These are phyloP conservation scores for Gilbertella persicaria DNA, from an alignment of 371 early-diverging fungal species.

Conservation along the genomic window DNA sequence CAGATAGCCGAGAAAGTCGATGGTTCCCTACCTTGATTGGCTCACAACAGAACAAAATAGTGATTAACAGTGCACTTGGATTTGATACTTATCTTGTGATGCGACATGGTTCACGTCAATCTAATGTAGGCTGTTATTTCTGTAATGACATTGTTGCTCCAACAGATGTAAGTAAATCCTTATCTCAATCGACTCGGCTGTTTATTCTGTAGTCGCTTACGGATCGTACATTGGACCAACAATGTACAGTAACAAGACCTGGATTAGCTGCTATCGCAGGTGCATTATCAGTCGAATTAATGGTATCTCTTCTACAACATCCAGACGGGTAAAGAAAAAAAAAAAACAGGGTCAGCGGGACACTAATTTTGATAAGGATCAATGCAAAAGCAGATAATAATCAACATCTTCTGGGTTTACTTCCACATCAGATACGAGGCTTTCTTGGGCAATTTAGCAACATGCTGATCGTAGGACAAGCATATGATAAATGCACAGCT, in stretches of 20 bases:
- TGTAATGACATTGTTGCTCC: constrained; percentile 97
- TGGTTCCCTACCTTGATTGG: constrained; percentile 94
- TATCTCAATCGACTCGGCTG: background rate
- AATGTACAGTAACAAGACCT: constrained; percentile 97
- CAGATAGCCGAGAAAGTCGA: constrained; percentile 93
- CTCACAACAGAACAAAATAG: constrained; percentile 63
- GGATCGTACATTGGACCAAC: constrained; percentile 94
- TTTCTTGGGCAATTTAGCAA: constrained; percentile 84
- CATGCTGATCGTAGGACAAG: constrained; percentile 82
- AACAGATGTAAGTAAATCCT: constrained; percentile 66
- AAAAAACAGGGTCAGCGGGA: background rate
- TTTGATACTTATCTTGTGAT: constrained; percentile 97
- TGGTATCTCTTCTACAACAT: constrained; percentile 87
- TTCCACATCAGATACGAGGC: constrained; percentile 95
- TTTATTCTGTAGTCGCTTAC: constrained; percentile 70
- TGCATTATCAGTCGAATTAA: constrained; percentile 86
- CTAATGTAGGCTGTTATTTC: constrained; percentile 87
- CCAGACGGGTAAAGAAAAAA: constrained; percentile 62
- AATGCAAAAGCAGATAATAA: constrained; percentile 39
- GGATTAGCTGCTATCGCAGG: constrained; percentile 89
- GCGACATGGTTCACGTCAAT: constrained; percentile 81
- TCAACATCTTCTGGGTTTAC: constrained; percentile 57
- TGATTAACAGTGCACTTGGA: constrained; percentile 93
- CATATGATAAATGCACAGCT: constrained; percentile 89
- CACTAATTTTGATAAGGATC: constrained; percentile 22